These are phyloP conservation scores for Ceriops zippeliana DNA, from an alignment of 345 rosid genomes.

Conservation along the genomic window DNA sequence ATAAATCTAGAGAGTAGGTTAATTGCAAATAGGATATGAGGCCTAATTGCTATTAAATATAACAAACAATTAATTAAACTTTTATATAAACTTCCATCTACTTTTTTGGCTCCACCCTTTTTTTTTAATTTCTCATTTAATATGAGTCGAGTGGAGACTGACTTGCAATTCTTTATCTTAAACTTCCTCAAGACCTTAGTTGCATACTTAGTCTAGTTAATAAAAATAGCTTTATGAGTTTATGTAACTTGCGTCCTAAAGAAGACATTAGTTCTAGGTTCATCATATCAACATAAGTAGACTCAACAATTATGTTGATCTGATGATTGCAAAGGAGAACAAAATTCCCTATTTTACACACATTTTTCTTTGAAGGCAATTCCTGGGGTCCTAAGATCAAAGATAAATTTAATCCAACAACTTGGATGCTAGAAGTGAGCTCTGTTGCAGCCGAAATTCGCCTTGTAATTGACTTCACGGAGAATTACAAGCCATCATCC, in stretches of 20 bases:
- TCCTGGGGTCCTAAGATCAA: slow-evolving; percentile 45
- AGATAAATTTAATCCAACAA: slow-evolving; percentile 50
- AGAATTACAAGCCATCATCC: slow-evolving; percentile 33
- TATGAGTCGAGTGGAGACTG: neutral
- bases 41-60: neutral
- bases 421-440: slow-evolving; percentile 61
- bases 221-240: neutral
- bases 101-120: neutral
- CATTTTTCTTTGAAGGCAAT: slow-evolving; percentile 24
- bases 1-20: no score
- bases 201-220: neutral
- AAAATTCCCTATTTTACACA: neutral
- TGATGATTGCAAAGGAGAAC: neutral
- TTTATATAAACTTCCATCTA: neutral
- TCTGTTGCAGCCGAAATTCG: slow-evolving; percentile 33
- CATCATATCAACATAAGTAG: no score
- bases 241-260: no score
- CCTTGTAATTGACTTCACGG: slow-evolving; percentile 45
- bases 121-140: neutral
- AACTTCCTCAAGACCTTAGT: neutral
- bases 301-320: neutral
- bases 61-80: neutral
- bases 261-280: no score
- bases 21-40: neutral
- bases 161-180: neutral